Evolutionary conservation across 23 red algal genomes (phyloP).

Genomic region (Gracilariopsis chorda): DNA sequence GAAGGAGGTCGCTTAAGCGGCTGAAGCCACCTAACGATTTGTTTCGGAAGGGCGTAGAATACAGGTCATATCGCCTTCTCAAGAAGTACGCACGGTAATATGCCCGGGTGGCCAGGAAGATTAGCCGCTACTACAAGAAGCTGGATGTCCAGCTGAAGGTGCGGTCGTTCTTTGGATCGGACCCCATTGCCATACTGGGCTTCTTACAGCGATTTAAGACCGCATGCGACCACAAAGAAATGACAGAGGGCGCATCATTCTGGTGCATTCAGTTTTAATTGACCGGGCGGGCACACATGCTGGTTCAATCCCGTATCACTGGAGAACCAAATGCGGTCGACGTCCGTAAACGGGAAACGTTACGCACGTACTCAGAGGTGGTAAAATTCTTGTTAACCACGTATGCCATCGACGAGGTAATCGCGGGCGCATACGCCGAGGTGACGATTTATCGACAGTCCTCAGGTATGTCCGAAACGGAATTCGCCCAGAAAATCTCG

Average conservation of each 20-base stretch:
- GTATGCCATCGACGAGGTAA: conserved; percentile 20
- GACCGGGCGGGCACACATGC: not conserved
- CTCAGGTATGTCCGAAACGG: too few species aligned
- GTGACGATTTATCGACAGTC: not conserved
- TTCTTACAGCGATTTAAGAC: conserved; percentile 4
- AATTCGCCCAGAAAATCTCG: too few species aligned
- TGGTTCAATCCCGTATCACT: not conserved
- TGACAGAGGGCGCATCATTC: not conserved
- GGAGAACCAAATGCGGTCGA: not conserved
- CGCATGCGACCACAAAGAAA: not conserved
- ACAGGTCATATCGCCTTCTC: not conserved
- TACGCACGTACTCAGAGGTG: not conserved
- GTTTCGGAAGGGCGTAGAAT: not conserved
- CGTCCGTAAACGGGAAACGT: not conserved
- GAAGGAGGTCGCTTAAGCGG: not conserved
- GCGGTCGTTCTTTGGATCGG: not conserved
- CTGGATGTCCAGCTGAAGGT: conserved; percentile 28
- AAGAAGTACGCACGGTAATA: not conserved
- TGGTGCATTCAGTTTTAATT: conserved; percentile 23
- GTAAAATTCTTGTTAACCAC: conserved; percentile 10
- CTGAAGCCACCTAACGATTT: not conserved
- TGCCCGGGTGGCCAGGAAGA: not conserved
- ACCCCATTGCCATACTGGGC: conserved; percentile 7
- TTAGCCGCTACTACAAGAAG: not conserved
- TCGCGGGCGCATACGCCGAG: not conserved